Evolutionary conservation across 345 rosid genomes (phyloP), one percentile per base, ranked within the genome.

Genomic region (Sisymbrium irio): DNA sequence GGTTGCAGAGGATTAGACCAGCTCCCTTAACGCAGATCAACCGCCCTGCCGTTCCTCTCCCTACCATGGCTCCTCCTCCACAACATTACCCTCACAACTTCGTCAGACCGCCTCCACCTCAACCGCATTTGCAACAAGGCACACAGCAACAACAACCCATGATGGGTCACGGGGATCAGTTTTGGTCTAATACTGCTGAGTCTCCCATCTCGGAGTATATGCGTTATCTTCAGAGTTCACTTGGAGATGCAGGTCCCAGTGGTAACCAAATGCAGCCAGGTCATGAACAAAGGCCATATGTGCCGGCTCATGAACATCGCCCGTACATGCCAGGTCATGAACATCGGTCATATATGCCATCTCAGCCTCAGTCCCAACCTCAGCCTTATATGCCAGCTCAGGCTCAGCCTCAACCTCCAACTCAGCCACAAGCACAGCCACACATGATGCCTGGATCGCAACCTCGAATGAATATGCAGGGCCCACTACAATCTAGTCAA

Each of bases 1-100:
- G 98, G 78, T 61, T 93, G 86, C 98, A 91, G 73, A 85, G 81
- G 85, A 88, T 93, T 72, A 82, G 97, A 74, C 96, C 98, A 1
- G 84, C 97, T 0, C 98, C 97, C 0, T 71, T 93, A 44, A 80
- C 82, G 4, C 92, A 92, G 45, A 69, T 93, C 14, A 88, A 82
- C 69, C 80, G 90, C 17, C 92, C 94, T 55, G 78, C 59, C 0
- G 45, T 81, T 32, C 86, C 89, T 41, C 80, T 77, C 28, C 75
- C 80, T 2, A 39, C 72, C 67, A 68, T 69, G 70, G 46, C 66
- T 63, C 67, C 66, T 63, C 67, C 63, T 61, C 72, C 3, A 11
- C 80, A 42, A 11, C 46, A 69, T 36, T 46, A 27, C 63, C 65
- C 75, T 55, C 69, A 61, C 33, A 25, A 33, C 28, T 69, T 61